Conservation (phyloP, 352 stramenopile genomes). For the Thalassiosira livingstoniorum region DNA sequence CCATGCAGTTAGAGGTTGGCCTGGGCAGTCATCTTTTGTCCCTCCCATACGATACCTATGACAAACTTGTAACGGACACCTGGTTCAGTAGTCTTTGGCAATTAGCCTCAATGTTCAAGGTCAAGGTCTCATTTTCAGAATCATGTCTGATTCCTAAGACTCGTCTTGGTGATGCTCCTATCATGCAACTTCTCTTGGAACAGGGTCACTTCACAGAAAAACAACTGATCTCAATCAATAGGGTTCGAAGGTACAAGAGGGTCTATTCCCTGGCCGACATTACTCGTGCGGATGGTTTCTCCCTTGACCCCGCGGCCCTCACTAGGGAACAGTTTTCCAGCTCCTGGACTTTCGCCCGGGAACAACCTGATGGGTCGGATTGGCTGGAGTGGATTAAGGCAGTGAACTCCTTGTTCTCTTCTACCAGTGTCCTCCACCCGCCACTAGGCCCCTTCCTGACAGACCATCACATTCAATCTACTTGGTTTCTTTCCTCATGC, state of each 20-base stretch:
- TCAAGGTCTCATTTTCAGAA: not conserved
- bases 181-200: not conserved
- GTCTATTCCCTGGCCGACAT: conserved; percentile 4
- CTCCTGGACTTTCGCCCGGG: not conserved
- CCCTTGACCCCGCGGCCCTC: not conserved
- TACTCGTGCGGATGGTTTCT: not conserved
- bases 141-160: not conserved
- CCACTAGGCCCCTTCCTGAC: too few relatives aligned
- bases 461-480: too few relatives aligned
- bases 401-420: too few relatives aligned
- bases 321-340: not conserved
- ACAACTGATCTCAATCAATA: conserved; percentile 10
- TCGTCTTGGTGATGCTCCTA: not conserved
- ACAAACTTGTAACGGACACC: conserved; percentile 8
- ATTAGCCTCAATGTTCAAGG: not conserved
- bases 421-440: too few relatives aligned
- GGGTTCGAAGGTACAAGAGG: conserved; percentile 4
- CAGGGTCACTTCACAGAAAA: not conserved
- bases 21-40: conserved; percentile 8
- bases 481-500: too few relatives aligned
- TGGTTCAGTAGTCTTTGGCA: conserved; percentile 30
- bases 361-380: conserved; percentile 6
- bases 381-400: not conserved
- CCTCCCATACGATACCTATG: not conserved
- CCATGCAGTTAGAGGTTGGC: conserved; percentile 4